A percentile compares a stretch with the other conserved stretches of the same genome.
phyloP scores from a whole-genome alignment of 305 asterid genomes.

The Fraxinus platypoda region DNA sequence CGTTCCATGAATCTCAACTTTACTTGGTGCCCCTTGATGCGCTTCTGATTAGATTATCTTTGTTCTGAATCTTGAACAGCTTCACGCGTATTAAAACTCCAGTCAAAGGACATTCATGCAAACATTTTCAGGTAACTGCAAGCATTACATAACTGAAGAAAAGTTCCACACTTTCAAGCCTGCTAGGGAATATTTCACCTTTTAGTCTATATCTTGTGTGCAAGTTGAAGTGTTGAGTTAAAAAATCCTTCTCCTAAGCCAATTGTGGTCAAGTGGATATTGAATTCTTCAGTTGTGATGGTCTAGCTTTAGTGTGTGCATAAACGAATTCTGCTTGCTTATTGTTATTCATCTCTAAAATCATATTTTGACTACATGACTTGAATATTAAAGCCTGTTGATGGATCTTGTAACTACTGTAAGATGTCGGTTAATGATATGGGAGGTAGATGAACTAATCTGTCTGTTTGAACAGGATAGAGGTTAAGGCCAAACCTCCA shows the following conservation, averaged over 20 bases:
- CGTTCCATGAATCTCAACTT: neutral
- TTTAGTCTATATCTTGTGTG: slow-evolving; percentile 10
- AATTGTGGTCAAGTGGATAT: neutral
- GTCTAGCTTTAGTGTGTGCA: slow-evolving; percentile 9
- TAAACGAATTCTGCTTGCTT: neutral
- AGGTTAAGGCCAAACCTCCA: neutral
- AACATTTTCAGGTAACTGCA: neutral
- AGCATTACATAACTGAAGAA: slow-evolving; percentile 7
- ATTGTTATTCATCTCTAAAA: neutral
- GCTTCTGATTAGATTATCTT: neutral
- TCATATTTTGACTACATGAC: neutral
- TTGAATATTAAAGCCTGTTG: slow-evolving; percentile 1
- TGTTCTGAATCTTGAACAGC: neutral
- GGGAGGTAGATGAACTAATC: slow-evolving; percentile 12
- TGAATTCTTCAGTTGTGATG: slow-evolving; percentile 1
- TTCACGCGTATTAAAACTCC: slow-evolving; percentile 1
- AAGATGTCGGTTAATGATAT: neutral
- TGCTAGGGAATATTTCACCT: neutral
- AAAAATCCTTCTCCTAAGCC: neutral
- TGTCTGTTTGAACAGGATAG: neutral
- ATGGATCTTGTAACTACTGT: neutral
- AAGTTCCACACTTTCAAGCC: slow-evolving; percentile 16
- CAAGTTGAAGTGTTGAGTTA: slow-evolving; percentile 1
- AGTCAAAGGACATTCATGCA: slow-evolving; percentile 2
- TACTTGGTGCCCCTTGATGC: neutral